Percentiles rank a stretch among this genome's conserved stretches.
These are phyloP conservation scores for Neohortaea acidophila DNA, from an alignment of 495 filamentous ascomycete genomes.

Conservation along the genomic window DNA sequence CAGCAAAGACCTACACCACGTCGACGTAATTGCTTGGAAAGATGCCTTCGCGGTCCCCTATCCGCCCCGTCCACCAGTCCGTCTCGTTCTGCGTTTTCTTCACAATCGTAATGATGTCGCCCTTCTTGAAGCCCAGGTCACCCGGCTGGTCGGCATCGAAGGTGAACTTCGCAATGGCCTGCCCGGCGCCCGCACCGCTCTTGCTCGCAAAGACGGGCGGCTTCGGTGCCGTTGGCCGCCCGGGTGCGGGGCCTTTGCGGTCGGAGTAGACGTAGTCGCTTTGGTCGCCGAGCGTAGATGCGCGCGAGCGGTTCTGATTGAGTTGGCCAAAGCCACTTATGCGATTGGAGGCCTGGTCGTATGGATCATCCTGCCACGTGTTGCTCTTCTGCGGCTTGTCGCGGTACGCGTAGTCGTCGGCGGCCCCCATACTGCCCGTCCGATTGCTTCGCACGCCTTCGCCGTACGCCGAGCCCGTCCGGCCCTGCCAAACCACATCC, in stretches of 20 bases:
- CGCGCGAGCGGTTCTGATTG: slow-evolving; percentile 24
- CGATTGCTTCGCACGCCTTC: slow-evolving; percentile 50
- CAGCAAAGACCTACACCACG: slow-evolving; percentile 5
- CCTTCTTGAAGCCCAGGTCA: slow-evolving; percentile 92
- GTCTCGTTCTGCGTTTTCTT: slow-evolving; percentile 87
- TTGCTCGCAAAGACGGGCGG: slow-evolving; percentile 52
- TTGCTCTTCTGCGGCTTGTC: slow-evolving; percentile 51
- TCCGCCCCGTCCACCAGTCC: slow-evolving; percentile 74
- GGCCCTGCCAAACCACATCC: slow-evolving; percentile 83
- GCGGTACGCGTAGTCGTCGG: slow-evolving; percentile 45
- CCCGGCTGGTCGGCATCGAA: slow-evolving; percentile 90
- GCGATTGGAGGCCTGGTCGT: slow-evolving; percentile 42
- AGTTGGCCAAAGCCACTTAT: slow-evolving; percentile 37
- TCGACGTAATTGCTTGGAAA: slow-evolving; percentile 36
- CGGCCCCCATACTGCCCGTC: slow-evolving; percentile 29
- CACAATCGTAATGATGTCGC: slow-evolving; percentile 89
- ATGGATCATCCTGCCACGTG: slow-evolving; percentile 84
- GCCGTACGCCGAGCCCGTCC: slow-evolving; percentile 57
- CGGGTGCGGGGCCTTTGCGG: slow-evolving; percentile 13
- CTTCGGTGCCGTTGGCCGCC: slow-evolving; percentile 17
- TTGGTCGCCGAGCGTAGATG: slow-evolving; percentile 33
- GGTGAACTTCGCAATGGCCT: slow-evolving; percentile 77
- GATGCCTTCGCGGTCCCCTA: slow-evolving; percentile 48
- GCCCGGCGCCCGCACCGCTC: slow-evolving; percentile 55
- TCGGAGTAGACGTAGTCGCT: slow-evolving; percentile 32